Percentiles rank a stretch among this genome's conserved stretches.
Evolutionary conservation across 768 basidiomycete species (phyloP).

Genomic region (Phylloporus arenicola): DNA sequence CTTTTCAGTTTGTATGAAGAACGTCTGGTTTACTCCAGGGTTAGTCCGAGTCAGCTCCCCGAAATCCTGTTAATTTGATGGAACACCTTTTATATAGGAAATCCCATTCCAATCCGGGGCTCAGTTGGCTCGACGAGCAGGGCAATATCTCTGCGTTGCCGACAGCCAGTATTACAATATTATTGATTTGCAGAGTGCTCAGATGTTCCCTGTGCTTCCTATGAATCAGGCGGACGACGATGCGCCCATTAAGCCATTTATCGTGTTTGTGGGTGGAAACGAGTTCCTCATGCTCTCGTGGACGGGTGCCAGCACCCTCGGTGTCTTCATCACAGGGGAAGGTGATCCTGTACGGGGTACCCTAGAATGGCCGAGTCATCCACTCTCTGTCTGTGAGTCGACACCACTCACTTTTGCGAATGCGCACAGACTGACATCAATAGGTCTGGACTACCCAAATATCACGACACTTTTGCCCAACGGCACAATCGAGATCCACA

Average conservation of each 20-base stretch:
- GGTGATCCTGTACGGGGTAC: slow-evolving; percentile 91
- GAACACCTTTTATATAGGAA: slow-evolving; percentile 42
- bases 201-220: slow-evolving; percentile 69
- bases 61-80: background rate
- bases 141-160: slow-evolving; percentile 65
- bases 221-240: slow-evolving; percentile 61
- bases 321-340: slow-evolving; percentile 77
- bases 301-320: slow-evolving; percentile 76
- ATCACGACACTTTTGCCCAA: slow-evolving; percentile 75
- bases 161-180: slow-evolving; percentile 70
- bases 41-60: slow-evolving; percentile 18
- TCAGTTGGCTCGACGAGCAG: slow-evolving; percentile 55
- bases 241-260: slow-evolving; percentile 54
- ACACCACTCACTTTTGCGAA: background rate
- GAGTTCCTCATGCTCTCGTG: slow-evolving; percentile 87
- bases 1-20: too few relatives aligned
- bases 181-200: slow-evolving; percentile 69
- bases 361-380: slow-evolving; percentile 78
- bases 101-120: slow-evolving; percentile 61
- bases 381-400: slow-evolving; percentile 65
- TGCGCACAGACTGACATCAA: background rate
- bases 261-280: slow-evolving; percentile 65
- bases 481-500: slow-evolving; percentile 76
- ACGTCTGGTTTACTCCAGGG: slow-evolving; percentile 57
- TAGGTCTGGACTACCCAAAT: slow-evolving; percentile 80